Conservation (phyloP, 2,329 filamentous ascomycete species). For the Colletotrichum chrysophilum region DNA sequence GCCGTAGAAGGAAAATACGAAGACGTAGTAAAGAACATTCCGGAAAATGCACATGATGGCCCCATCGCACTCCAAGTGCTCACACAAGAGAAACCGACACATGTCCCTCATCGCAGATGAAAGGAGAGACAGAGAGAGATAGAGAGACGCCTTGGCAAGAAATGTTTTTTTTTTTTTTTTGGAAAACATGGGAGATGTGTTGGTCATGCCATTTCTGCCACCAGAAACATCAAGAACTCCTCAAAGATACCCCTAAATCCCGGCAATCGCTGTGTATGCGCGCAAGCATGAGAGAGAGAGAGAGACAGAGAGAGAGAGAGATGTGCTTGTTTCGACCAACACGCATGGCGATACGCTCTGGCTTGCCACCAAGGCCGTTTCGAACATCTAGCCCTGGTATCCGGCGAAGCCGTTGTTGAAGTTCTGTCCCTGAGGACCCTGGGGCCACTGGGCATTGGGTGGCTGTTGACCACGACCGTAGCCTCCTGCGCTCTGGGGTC, state of each 20-base stretch:
- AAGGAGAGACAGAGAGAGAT: constrained; percentile 2
- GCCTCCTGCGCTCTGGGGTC: constrained; percentile 77
- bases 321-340: constrained; percentile 2
- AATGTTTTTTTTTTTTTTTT: constrained; percentile 17
- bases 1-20: constrained; percentile 16
- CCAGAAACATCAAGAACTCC: constrained; percentile 12
- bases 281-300: background rate
- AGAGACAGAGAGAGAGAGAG: background rate
- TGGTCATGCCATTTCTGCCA: constrained; percentile 18
- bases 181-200: constrained; percentile 14
- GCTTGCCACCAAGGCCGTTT: background rate
- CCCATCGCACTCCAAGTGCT: constrained; percentile 18
- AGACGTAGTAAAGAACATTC: constrained; percentile 9
- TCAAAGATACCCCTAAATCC: constrained; percentile 8
- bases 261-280: constrained; percentile 8
- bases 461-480: constrained; percentile 79
- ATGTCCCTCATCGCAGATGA: constrained; percentile 18
- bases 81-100: constrained; percentile 16
- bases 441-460: constrained; percentile 61
- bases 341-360: background rate
- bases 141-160: constrained; percentile 18
- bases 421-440: constrained; percentile 56
- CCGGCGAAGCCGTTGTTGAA: constrained; percentile 68
- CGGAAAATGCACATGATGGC: constrained; percentile 12
- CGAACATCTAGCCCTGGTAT: constrained; percentile 60